Conservation (phyloP, 1,139 yeast species). For the Pichia inconspicua region DNA sequence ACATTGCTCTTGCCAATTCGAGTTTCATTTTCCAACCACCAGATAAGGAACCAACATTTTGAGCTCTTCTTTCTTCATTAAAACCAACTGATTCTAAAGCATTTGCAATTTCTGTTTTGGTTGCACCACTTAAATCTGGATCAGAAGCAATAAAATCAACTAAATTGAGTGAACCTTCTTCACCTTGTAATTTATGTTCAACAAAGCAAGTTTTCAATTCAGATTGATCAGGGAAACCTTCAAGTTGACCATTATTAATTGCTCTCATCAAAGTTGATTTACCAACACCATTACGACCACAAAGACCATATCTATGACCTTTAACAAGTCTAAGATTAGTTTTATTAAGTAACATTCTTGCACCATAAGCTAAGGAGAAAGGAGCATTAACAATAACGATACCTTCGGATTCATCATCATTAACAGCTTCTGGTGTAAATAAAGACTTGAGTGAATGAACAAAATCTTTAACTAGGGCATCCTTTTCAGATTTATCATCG, state of each 20-base stretch:
- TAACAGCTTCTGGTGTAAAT: conserved; percentile 57
- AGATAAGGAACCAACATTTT: conserved; percentile 87
- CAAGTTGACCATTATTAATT: conserved; percentile 92
- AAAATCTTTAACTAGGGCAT: conserved; percentile 35
- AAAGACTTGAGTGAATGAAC: conserved; percentile 53
- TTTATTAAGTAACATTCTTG: conserved; percentile 92
- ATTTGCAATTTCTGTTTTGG: conserved; percentile 58
- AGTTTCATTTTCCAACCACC: conserved; percentile 99
- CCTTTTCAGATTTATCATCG: conserved; percentile 32
- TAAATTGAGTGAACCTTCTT: conserved; percentile 85
- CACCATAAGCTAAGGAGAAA: conserved; percentile 94
- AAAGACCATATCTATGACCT: conserved; percentile 95
- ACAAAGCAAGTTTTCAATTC: conserved; percentile 91
- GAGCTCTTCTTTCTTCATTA: conserved; percentile 79
- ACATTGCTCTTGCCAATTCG: conserved; percentile 96
- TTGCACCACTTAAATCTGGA: conserved; percentile 61
- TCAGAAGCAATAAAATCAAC: conserved; percentile 87
- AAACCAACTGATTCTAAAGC: conserved; percentile 87
- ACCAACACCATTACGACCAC: conserved; percentile 99
- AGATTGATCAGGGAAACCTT: conserved; percentile 91
- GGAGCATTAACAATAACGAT: conserved; percentile 88
- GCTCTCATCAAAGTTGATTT: conserved; percentile 97
- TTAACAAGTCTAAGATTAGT: conserved; percentile 78
- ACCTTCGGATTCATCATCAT: conserved; percentile 57
- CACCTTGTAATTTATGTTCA: conserved; percentile 94